Percentiles rank a stretch among this genome's conserved stretches.
phyloP scores from a whole-genome alignment of 805 yeast genomes.

The Candida railenensis region DNA sequence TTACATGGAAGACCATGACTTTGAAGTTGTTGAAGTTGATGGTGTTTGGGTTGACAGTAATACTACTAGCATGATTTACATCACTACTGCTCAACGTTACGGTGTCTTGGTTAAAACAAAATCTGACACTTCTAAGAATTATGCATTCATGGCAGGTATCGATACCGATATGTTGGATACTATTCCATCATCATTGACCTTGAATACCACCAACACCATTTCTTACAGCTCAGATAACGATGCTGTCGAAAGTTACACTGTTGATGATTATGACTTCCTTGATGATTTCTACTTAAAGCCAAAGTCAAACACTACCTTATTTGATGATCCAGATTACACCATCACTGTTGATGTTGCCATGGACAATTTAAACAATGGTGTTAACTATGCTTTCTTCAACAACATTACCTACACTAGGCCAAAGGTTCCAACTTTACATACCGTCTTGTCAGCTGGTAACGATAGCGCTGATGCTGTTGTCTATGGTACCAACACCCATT shows the following conservation, averaged over 20 bases:
- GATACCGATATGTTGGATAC: slow-evolving; percentile 70
- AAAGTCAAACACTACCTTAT: slow-evolving; percentile 45
- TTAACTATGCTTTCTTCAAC: slow-evolving; percentile 76
- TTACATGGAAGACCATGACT: slow-evolving; percentile 41
- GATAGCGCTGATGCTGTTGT: slow-evolving; percentile 55
- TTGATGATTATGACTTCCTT: slow-evolving; percentile 41
- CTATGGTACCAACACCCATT: slow-evolving; percentile 71
- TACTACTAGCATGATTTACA: slow-evolving; percentile 52
- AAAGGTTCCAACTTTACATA: slow-evolving; percentile 65
- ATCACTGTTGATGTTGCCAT: slow-evolving; percentile 59
- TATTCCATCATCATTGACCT: slow-evolving; percentile 54
- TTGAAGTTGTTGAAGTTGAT: slow-evolving; percentile 43
- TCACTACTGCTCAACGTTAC: slow-evolving; percentile 82
- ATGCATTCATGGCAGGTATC: slow-evolving; percentile 58
- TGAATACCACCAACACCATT: slow-evolving; percentile 54
- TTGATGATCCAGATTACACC: slow-evolving; percentile 60
- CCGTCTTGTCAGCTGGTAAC: slow-evolving; percentile 62
- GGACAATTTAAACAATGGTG: slow-evolving; percentile 72
- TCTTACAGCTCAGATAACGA: slow-evolving; percentile 42
- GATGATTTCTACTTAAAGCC: slow-evolving; percentile 85
- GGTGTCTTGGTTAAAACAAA: slow-evolving; percentile 66
- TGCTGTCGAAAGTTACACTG: slow-evolving; percentile 17
- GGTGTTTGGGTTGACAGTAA: slow-evolving; percentile 59
- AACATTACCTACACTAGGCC: slow-evolving; percentile 64
- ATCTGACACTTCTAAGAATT: slow-evolving; percentile 43